Percentiles rank a stretch among this genome's conserved stretches.
These are phyloP conservation scores for Pseudogymnoascus sp. DNA, from an alignment of 2,329 filamentous ascomycete species.

Conservation along the genomic window DNA sequence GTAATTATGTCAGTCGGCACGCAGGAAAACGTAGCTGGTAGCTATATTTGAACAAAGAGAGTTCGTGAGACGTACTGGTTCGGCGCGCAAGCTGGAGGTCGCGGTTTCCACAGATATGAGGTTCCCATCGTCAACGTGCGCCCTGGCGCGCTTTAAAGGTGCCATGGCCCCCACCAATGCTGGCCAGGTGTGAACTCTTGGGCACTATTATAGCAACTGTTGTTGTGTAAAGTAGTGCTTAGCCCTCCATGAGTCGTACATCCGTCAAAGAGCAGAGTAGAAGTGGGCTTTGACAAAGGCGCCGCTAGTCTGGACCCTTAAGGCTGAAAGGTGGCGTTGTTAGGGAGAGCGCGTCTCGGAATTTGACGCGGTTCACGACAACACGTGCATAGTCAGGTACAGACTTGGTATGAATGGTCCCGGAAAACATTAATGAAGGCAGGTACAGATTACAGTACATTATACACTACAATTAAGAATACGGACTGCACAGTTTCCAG, in stretches of 20 bases:
- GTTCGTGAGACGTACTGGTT: background rate
- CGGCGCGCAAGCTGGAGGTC: background rate
- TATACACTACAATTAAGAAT: background rate
- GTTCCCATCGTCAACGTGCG: background rate
- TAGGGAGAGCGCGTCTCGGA: background rate
- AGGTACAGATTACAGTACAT: background rate
- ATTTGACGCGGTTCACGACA: constrained; percentile 7
- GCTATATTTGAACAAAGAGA: background rate
- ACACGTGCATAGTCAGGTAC: background rate
- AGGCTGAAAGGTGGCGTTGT: background rate
- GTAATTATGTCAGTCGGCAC: background rate
- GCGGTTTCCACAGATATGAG: background rate
- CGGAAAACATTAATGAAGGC: background rate
- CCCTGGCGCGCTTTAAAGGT: constrained; percentile 1
- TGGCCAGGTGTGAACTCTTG: background rate
- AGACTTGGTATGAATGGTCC: background rate
- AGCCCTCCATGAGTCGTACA: background rate
- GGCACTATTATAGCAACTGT: background rate
- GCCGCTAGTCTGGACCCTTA: background rate
- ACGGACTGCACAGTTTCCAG: background rate
- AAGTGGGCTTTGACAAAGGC: constrained; percentile 3
- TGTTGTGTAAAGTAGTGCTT: background rate
- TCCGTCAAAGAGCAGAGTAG: background rate
- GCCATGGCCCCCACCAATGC: background rate
- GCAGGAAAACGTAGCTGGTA: background rate